These are phyloP conservation scores for Daldinia grandis DNA, from an alignment of 495 filamentous ascomycete species.

Conservation along the genomic window DNA sequence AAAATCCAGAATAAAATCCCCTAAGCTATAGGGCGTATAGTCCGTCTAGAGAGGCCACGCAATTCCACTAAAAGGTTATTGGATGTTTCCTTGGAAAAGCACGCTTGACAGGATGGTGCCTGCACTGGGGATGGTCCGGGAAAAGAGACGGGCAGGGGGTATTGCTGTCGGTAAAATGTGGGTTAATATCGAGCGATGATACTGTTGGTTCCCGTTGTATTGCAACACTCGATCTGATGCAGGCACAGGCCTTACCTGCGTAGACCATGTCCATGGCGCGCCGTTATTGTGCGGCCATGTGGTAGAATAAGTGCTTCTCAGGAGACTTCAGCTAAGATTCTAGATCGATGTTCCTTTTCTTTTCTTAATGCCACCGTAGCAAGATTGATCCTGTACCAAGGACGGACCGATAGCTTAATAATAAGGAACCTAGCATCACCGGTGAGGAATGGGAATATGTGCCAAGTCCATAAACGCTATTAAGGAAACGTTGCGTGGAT, in stretches of 20 bases:
- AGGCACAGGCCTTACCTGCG: constrained; percentile 24
- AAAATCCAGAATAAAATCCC: not conserved
- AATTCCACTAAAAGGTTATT: constrained; percentile 27
- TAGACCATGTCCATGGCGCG: constrained; percentile 20
- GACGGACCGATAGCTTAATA: constrained; percentile 17
- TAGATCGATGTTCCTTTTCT: constrained; percentile 7
- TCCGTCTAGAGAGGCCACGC: constrained; percentile 28
- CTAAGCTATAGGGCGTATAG: constrained; percentile 11
- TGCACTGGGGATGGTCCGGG: constrained; percentile 33
- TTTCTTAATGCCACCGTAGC: constrained; percentile 16
- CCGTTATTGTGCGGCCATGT: constrained; percentile 20
- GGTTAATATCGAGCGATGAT: constrained; percentile 34
- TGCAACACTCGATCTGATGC: constrained; percentile 41
- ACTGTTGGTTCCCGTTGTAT: constrained; percentile 37
- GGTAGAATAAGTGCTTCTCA: constrained; percentile 5
- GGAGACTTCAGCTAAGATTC: constrained; percentile 7
- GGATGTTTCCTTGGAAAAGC: constrained; percentile 8
- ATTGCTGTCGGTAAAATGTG: constrained; percentile 35
- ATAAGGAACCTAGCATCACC: not conserved
- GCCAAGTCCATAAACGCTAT: not conserved
- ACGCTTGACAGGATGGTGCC: constrained; percentile 21
- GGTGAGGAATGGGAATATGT: not conserved
- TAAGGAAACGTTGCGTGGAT: constrained; percentile 3
- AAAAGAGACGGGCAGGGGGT: constrained; percentile 32
- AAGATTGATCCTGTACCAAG: constrained; percentile 9